Percentiles rank a stretch among this genome's conserved stretches.
phyloP scores from a whole-genome alignment of 306 rosid species.

The Fragaria iinumae region DNA sequence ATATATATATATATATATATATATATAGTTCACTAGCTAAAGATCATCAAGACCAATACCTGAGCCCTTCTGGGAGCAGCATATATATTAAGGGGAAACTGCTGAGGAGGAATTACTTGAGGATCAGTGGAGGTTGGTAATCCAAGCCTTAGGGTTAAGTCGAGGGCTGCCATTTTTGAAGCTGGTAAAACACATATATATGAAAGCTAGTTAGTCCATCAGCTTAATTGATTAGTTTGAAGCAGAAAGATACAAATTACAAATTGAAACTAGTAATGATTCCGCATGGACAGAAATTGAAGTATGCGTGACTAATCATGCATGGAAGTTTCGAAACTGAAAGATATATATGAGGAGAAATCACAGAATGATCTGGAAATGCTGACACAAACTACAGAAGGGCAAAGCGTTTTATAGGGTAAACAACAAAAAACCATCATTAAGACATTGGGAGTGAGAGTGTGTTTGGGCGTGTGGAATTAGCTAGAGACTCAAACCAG shows the following conservation, averaged over 20 bases:
- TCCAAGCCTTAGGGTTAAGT: not conserved
- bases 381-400: constrained; percentile 21
- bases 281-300: not conserved
- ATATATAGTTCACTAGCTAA: not conserved
- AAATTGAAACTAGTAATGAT: not conserved
- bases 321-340: constrained; percentile 22
- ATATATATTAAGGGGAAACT: too few relatives aligned
- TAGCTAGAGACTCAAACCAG: not conserved
- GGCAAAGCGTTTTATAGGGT: not conserved
- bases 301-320: not conserved
- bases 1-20: too few relatives aligned
- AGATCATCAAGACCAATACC: not conserved
- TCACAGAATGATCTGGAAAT: constrained; percentile 19
- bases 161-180: not conserved
- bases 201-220: not conserved
- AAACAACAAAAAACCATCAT: constrained; percentile 13
- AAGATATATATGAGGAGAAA: not conserved
- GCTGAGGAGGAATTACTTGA: not conserved
- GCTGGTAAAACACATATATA: not conserved
- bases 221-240: not conserved
- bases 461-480: not conserved
- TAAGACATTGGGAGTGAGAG: not conserved
- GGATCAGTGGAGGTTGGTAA: not conserved
- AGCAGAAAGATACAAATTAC: too few relatives aligned
- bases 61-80: not conserved